Evolutionary conservation across 768 basidiomycete species (phyloP), one percentile per base, ranked within the genome.

Genomic region (Tricholoma hemisulphureum): DNA sequence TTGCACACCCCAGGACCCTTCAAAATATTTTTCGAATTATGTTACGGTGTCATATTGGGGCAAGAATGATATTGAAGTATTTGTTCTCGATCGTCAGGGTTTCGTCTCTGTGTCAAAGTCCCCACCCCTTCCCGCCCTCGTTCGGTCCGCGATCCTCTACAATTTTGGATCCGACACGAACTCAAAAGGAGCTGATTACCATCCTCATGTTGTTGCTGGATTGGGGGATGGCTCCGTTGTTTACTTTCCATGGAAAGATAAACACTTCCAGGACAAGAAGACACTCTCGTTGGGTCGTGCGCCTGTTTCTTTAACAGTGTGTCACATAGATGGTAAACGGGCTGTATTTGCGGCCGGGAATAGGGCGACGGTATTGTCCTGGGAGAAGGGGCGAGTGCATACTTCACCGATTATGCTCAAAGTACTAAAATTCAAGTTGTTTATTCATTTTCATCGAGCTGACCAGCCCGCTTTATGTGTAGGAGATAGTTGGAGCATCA

Each of bases 41-140:
- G 70, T 89, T 24, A 83, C 80, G 0, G 84, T 89, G n/a, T 83
- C 86, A 0, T 90, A 90, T 63, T 96, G 94, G 93, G 80, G 80
- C 20, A 80, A 82, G 3, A 88, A 87, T 62, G 63, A 70, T 7
- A 78, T 94, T 37, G 79, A 85, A 63, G 71, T 94, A 31, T 74
- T 90, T 53, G 65, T 68, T 4, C 67, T 76, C 7, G 63, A 63
- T 13, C 60, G 20, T 56, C 62, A 61, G 24, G 61, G 63, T 1
- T 64, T 77, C 34, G 60, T 58, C 45, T 69, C 70, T 8, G 56
- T 78, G 2, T 77, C 72, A 58, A 72, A 69, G 67, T 75, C 72
- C 8, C 68, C 60, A 23, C 67, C 68, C 7, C 69, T 81, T 26
- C 73, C 77, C 14, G 74, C 78, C 4, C 67, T 80, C 34, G 75